Base-by-base conservation (phyloP, 2,329 filamentous ascomycete species). In the Thelonectria discophora region DNA sequence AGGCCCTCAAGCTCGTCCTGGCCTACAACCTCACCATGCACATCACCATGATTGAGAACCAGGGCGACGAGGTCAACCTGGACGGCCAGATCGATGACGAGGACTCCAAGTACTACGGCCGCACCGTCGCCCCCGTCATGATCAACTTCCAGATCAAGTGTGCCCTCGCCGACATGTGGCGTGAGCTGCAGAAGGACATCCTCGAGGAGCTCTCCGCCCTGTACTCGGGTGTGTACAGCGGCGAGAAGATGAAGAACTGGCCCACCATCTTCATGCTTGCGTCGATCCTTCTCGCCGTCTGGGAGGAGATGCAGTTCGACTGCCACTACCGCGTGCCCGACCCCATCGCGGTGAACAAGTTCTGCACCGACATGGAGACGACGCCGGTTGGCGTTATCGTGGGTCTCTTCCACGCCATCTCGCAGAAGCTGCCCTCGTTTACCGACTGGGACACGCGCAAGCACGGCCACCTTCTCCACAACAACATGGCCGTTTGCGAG, bases 91-190 rank as follows among this genome's bases (percentile, higher is more conserved):
- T 98, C 66, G 88, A 94, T 53, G 91, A 95, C 72, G 88, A 92
- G 72, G 87, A 90, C 55, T 97, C 93, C 68, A 95, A 92, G 76
- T 97, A 90, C 83, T 90, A 86, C 71, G 94, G 94, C 73, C 94
- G 94, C 82, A 94, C 90, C 37, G 89, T 97, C 65, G 94, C 94
- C 15, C 94, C 94, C 12, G 94, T 97, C 75, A 97, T 98, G 94
- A 96, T 98, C 86, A 98, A 97, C 84, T 97, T 97, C 87, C 93
- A 97, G 82, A 93, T 98, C 83, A 98, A 98, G 86, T 95, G 92
- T 73, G 94, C 94, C 56, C 89, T 98, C 80, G 94, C 94, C 68
- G 93, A 96, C 73, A 96, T 97, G 92, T 98, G 94, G 94, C 93
- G 94, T 67, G 94, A 97, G 78, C 84, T 98, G 60, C 94, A 97